Base-by-base conservation (phyloP, 352 stramenopile genomes). In the Phytophthora sp. region DNA sequence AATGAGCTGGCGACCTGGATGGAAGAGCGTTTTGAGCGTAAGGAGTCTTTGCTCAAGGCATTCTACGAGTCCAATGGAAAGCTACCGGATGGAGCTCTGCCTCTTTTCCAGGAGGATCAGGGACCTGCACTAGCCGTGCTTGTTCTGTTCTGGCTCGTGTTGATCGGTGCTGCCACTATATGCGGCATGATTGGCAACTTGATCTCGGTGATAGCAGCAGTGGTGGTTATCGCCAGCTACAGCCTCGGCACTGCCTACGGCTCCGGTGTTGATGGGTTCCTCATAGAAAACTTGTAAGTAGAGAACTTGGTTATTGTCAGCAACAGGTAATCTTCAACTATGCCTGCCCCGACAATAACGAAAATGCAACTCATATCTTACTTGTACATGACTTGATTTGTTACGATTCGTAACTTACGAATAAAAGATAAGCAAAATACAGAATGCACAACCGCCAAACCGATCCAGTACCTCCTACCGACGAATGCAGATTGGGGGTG, bases 31-130 rank as follows among this genome's bases (percentile, higher is more conserved):
- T 94, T 92, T 27, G 69, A 79, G 49, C 78, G 66, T 38, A 92
- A 92, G 57, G 86, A 94, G 28, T 69, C 62, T 17, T 43, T 87
- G 32, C 68, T 94, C 18, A 77, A 79, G 57, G 37, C 49, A 7
- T 94, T 89, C 56, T 92, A 91, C 70, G 73, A 90, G 41, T 63
- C 66, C 5, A 44, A 84, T 28, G 67, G 70, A 1, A 71, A 82
- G 41, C 70, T 92, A 43, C 86, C 86, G 0, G 44, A 59, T 4
- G 71, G 62, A 30, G 86, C 82, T 8, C 30, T 77, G 54, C 74
- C 65, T 34, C 70, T 92, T 44, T 71, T 84, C 23, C 62, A 79
- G 43, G 44, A 71, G 3, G 69, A 72, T 30, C 66, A 76, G 34
- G 72, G 59, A 38, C 15, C 58, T 21, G 63, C 52, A 10, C 70